Evolutionary conservation across 805 yeast species (phyloP), one percentile per base, ranked within the genome.

Genomic region (Yarrowia porcina): DNA sequence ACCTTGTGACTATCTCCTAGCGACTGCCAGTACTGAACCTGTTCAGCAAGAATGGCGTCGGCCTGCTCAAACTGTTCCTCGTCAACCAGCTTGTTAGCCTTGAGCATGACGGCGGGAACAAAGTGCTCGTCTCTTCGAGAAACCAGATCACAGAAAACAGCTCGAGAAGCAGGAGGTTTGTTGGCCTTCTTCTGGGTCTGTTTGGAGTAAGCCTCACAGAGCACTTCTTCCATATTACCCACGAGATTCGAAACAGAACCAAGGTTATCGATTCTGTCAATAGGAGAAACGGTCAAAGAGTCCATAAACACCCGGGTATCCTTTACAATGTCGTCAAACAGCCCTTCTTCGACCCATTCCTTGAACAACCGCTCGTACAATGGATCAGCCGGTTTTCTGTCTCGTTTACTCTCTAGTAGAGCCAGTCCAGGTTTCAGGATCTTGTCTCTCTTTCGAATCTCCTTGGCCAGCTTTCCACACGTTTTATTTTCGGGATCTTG

Each of bases 401-500:
- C 66, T 44, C 65, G 50, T 8, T 67, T 61, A 20, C 56, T 64
- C 8, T 56, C 49, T 11, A 56, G 23, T 9, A 56, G 28, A 7
- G 62, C 63, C 32, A 65, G 57, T 21, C 65, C 66, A 18, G 64
- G 64, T 20, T 69, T 65, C 25, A 74, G 65, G 50, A 54, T 41
- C 61, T 71, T 71, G 61, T 72, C 68, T 11, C 68, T 65, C 54
- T 64, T 47, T 25, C 73, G 66, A 28, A 73, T 67, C 61, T 64
- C 63, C 65, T 68, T 71, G 56, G 68, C 67, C 10, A 75, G 68
- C 66, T 74, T 64, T 67, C 85, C 83, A 72, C 96, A 90, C 2
- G 73, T 75, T 27, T 75, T 75, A 66, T 80, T 81, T 66, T 90
- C 97, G 73, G 90, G 88, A 72, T 93, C 93, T 45, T 83, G 80